Conservation (phyloP, 768 basidiomycete species). For the Pulveroboletus sp. region DNA sequence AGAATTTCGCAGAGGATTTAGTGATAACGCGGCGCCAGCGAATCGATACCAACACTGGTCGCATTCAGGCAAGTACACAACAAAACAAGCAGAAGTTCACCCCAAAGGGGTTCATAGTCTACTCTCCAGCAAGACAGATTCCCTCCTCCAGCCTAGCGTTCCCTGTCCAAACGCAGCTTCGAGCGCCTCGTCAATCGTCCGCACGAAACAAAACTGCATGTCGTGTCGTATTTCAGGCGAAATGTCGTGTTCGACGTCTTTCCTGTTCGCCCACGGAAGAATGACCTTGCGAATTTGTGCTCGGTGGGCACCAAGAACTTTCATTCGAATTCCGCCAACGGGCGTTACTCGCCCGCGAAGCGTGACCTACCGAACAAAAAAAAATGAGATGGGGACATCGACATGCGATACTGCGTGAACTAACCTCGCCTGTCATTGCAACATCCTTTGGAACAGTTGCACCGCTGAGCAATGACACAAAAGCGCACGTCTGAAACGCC, state of each 20-base stretch:
- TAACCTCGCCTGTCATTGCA: conserved; percentile 88
- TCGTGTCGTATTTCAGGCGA: conserved; percentile 65
- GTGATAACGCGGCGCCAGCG: no score
- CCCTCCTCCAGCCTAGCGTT: conserved; percentile 59
- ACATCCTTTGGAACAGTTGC: conserved; percentile 64
- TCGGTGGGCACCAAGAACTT: conserved; percentile 84
- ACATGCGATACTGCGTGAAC: conserved; percentile 6
- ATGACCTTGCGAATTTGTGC: conserved; percentile 81
- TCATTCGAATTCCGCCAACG: conserved; percentile 91
- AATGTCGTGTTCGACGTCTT: conserved; percentile 85
- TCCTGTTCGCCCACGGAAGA: conserved; percentile 77
- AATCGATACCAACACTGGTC: background rate
- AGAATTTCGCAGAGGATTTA: no score
- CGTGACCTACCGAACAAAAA: conserved; percentile 51
- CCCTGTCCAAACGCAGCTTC: conserved; percentile 79
- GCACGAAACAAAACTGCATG: conserved; percentile 80
- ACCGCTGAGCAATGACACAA: conserved; percentile 80
- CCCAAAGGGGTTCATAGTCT: conserved; percentile 34
- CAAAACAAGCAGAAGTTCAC: background rate
- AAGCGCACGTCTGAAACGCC: conserved; percentile 61
- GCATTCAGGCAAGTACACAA: background rate
- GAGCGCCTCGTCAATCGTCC: conserved; percentile 72
- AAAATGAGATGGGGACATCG: background rate
- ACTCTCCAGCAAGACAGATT: conserved; percentile 48
- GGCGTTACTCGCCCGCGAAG: conserved; percentile 76